Evolutionary conservation across 2,329 filamentous ascomycete species (phyloP).

Genomic region (Penicillium brasilianum): DNA sequence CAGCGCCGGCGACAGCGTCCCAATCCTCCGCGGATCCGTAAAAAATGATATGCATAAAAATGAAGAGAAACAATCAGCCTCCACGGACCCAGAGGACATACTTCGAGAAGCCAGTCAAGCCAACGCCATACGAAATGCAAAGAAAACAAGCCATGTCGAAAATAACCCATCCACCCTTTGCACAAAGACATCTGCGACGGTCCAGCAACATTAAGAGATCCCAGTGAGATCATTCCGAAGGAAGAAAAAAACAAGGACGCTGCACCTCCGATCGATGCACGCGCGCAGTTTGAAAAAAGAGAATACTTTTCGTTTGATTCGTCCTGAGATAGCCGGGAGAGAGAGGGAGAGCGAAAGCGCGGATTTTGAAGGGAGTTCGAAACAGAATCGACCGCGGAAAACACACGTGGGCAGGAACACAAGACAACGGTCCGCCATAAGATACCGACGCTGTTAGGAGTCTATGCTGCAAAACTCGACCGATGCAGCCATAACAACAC

Average conservation of each 20-base stretch:
- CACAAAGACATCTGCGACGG: background rate
- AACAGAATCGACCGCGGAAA: conserved; percentile 29
- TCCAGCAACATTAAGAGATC: conserved; percentile 8
- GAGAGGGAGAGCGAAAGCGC: conserved; percentile 32
- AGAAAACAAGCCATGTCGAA: conserved; percentile 34
- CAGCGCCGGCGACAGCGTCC: conserved; percentile 42
- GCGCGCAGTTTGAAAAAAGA: background rate
- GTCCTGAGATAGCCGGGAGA: conserved; percentile 28
- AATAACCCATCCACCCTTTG: conserved; percentile 15
- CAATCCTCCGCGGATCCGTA: conserved; percentile 44
- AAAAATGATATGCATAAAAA: conserved; percentile 32
- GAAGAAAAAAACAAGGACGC: background rate
- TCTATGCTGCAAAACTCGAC: conserved; percentile 48
- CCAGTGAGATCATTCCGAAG: background rate
- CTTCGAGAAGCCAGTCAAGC: conserved; percentile 37
- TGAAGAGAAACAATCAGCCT: conserved; percentile 37
- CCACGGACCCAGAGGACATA: conserved; percentile 43
- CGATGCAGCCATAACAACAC: conserved; percentile 47
- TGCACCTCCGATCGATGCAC: background rate
- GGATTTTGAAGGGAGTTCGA: conserved; percentile 17
- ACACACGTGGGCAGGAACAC: conserved; percentile 33
- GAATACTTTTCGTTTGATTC: background rate
- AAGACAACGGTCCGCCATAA: conserved; percentile 42
- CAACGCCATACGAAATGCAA: conserved; percentile 52
- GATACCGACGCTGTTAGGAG: conserved; percentile 48